Evolutionary conservation across 306 rosid species (phyloP).

Genomic region (Benincasa hispida): DNA sequence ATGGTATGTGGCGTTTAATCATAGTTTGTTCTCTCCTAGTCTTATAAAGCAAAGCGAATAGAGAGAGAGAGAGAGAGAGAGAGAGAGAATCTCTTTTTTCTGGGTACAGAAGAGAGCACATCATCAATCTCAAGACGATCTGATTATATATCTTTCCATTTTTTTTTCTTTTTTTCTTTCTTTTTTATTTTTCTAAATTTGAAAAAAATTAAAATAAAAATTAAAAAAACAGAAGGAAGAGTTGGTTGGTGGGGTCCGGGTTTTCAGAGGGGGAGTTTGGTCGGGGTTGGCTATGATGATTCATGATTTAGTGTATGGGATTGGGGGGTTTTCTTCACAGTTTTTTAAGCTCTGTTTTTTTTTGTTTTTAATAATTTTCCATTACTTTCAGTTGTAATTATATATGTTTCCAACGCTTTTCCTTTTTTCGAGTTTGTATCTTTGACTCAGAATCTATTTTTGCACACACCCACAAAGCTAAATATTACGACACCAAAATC

Average conservation of each 20-base stretch:
- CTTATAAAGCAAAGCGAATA: slow-evolving; percentile 26
- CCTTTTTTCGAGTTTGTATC: slow-evolving; percentile 17
- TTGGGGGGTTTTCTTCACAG: background rate
- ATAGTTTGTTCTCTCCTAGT: slow-evolving; percentile 14
- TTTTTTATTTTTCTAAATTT: too few species aligned
- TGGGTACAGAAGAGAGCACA: slow-evolving; percentile 37
- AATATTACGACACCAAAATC: background rate
- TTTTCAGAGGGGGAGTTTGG: slow-evolving; percentile 15
- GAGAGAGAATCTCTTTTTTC: slow-evolving; percentile 67
- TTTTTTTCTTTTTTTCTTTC: background rate
- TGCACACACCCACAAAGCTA: background rate
- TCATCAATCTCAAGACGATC: slow-evolving; percentile 48
- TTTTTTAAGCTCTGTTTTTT: background rate
- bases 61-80: background rate
- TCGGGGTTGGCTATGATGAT: slow-evolving; percentile 19
- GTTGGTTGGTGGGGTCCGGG: slow-evolving; percentile 11
- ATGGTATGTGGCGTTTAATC: background rate
- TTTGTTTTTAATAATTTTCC: background rate
- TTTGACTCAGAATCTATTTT: slow-evolving; percentile 16
- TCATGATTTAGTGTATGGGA: slow-evolving; percentile 2
- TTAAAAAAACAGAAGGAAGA: too few species aligned
- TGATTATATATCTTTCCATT: slow-evolving; percentile 13
- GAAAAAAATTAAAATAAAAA: too few species aligned
- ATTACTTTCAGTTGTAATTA: background rate
- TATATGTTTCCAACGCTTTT: slow-evolving; percentile 4